Base-by-base conservation (phyloP, 164 flowering plant genomes). In the Akebia trifoliata region DNA sequence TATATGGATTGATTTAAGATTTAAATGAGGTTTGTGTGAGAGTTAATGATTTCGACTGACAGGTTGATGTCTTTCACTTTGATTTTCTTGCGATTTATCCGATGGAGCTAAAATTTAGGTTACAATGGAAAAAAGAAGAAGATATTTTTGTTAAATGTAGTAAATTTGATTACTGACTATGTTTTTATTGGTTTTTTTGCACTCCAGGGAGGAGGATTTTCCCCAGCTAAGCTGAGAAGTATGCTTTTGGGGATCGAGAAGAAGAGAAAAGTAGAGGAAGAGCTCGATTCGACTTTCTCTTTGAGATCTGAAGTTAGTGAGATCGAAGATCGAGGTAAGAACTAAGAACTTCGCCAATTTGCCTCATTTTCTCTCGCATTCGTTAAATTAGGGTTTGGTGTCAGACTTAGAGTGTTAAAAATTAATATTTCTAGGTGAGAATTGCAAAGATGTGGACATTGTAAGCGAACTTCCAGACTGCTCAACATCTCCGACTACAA, bases 361-460 rank as follows among this genome's bases (percentile, higher is more conserved):
- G 9, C 17, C 6, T 17, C 9, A 17, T 29, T 30, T 50, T 51
- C 24, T 30, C 17, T 24, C 34, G 18, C 4, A 8, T 24, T 26
- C 1, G 18, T 22, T 12, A 8, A 17, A 17, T 17, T 60, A 26
- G 24, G 30, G 15, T 28, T 50, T 35, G 18, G 32, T 15, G 51
- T 24, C 39, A 12, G 31, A 21, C 18, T 59, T 45, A 39, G 15
- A 28, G 42, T 4, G 20, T 29, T 20, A 37, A 32, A 10, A 9
- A 6, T 14, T n/a, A 37, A 34, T 42, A 59, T 66, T 14, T 44
- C 29, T 60, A 76, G 87, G 73, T 50, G 90, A 81, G 62, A 65
- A 57, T 64, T 84, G 76, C 78, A 89, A 77, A 70, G 91, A 89
- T 78, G 83, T 88, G 44, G 83, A 81, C 69, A 80, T 84, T 60